Evolutionary conservation across 495 filamentous ascomycete genomes (phyloP).

Genomic region (Cercophora newfieldiana): DNA sequence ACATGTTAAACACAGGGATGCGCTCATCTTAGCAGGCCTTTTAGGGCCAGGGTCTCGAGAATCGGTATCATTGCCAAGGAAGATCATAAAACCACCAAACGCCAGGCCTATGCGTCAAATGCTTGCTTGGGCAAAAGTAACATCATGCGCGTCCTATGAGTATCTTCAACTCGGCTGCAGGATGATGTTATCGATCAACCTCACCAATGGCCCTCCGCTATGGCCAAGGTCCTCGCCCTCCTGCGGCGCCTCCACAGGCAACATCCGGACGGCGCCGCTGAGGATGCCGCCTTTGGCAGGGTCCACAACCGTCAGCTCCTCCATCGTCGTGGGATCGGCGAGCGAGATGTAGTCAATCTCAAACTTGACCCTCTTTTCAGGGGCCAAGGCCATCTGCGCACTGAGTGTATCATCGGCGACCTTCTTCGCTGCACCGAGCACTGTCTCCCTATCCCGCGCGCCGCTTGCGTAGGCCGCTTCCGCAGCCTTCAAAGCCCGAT

Average conservation of each 20-base stretch:
- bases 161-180: constrained; percentile 49
- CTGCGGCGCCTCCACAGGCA: constrained; percentile 68
- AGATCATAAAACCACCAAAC: constrained; percentile 3
- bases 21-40: too few relatives aligned
- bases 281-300: constrained; percentile 71
- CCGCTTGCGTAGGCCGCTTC: constrained; percentile 59
- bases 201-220: constrained; percentile 65
- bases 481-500: constrained; percentile 64
- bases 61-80: background rate
- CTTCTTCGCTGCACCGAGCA: constrained; percentile 65
- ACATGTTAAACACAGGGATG: too few relatives aligned
- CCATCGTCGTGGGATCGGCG: constrained; percentile 75
- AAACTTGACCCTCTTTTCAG: constrained; percentile 64
- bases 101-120: constrained; percentile 7
- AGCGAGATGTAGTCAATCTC: constrained; percentile 91
- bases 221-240: constrained; percentile 72
- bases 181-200: constrained; percentile 94
- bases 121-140: constrained; percentile 3
- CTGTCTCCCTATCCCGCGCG: constrained; percentile 58
- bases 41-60: too few relatives aligned
- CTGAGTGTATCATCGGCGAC: constrained; percentile 52
- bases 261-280: constrained; percentile 88
- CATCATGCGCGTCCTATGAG: background rate
- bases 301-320: constrained; percentile 70
- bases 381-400: constrained; percentile 63